phyloP scores from a whole-genome alignment of 441 rosid genomes.

The Aleurites moluccanus region DNA sequence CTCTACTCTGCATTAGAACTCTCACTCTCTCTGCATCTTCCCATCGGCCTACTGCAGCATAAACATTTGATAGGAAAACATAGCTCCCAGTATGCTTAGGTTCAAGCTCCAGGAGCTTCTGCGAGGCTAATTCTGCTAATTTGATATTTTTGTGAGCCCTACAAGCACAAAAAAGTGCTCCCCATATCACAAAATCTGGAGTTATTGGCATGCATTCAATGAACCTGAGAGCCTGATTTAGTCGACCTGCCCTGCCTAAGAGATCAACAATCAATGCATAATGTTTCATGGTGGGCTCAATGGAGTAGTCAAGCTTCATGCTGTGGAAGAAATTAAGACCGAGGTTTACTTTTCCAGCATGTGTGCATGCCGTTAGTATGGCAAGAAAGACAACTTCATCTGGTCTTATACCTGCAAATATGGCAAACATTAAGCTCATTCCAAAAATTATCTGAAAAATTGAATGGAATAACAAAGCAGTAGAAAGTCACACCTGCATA shows the following conservation, averaged over 20 bases:
- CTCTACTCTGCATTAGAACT: slow-evolving; percentile 31
- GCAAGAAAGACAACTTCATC: slow-evolving; percentile 63
- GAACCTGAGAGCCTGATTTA: slow-evolving; percentile 49
- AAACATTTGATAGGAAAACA: slow-evolving; percentile 54
- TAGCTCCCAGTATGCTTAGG: slow-evolving; percentile 53
- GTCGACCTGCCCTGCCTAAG: slow-evolving; percentile 61
- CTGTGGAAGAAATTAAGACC: slow-evolving; percentile 61
- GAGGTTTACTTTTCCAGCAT: slow-evolving; percentile 52
- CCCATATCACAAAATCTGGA: slow-evolving; percentile 64
- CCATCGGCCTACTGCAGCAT: slow-evolving; percentile 45
- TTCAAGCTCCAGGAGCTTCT: slow-evolving; percentile 51
- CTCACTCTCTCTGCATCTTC: slow-evolving; percentile 45
- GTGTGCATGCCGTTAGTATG: slow-evolving; percentile 51
- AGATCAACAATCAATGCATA: slow-evolving; percentile 52
- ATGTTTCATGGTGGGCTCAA: slow-evolving; percentile 65
- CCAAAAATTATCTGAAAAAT: not conserved
- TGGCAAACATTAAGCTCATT: not conserved
- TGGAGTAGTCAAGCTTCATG: slow-evolving; percentile 63
- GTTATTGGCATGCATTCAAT: slow-evolving; percentile 50
- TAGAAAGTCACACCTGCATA: slow-evolving; percentile 41
- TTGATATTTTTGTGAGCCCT: slow-evolving; percentile 48
- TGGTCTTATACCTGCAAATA: slow-evolving; percentile 59
- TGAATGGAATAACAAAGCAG: not conserved
- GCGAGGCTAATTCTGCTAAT: slow-evolving; percentile 45
- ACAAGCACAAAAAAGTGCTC: slow-evolving; percentile 60